Conservation (phyloP, 345 rosid genomes). For the Euclidium syriacum region DNA sequence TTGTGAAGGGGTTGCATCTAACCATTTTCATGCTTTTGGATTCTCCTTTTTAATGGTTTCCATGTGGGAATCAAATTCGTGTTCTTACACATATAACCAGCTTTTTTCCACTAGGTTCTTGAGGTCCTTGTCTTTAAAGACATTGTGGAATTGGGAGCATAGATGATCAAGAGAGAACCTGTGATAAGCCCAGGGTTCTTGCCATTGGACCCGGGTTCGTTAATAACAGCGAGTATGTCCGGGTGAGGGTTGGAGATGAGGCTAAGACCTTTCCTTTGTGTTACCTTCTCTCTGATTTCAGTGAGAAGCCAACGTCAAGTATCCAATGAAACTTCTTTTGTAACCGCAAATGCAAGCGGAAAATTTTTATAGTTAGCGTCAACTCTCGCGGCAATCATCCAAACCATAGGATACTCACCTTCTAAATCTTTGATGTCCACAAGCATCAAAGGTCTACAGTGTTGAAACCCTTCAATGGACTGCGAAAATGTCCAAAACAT, state of each 20-base stretch:
- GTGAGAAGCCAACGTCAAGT: conserved; percentile 1
- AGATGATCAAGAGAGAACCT: background rate
- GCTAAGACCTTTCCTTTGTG: background rate
- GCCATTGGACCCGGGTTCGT: background rate
- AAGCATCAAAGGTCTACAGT: background rate
- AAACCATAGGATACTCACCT: background rate
- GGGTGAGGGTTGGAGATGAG: background rate
- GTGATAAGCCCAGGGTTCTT: conserved; percentile 16
- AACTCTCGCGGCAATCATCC: background rate
- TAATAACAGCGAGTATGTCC: background rate
- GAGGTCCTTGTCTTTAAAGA: background rate
- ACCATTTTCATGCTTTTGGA: background rate
- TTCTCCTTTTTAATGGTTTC: background rate
- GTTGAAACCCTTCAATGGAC: background rate
- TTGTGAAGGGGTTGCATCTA: background rate
- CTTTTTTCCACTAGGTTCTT: background rate
- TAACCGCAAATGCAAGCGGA: conserved; percentile 1
- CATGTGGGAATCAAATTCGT: background rate
- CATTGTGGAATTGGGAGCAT: background rate
- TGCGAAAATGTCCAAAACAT: background rate
- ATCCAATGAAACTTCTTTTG: background rate
- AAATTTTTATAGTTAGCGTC: background rate
- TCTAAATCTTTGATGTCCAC: background rate
- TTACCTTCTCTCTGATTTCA: background rate
- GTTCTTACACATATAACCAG: background rate